Percentiles rank a stretch among this genome's conserved stretches.
These are phyloP conservation scores for Willaertia magna DNA, from an alignment of 208 protist genomes.

Conservation along the genomic window DNA sequence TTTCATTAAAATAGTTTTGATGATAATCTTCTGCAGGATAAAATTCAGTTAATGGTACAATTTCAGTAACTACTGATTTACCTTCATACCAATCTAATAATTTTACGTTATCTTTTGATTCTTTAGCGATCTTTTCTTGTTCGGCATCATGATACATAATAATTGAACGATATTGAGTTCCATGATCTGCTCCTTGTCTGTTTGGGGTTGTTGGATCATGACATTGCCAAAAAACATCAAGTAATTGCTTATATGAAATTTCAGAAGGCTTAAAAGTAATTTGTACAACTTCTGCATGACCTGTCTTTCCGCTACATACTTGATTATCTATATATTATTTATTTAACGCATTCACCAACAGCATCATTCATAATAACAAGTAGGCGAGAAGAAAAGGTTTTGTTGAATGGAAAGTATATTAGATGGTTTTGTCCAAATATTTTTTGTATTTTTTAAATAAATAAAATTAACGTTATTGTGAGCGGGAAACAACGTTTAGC, in stretches of 20 bases:
- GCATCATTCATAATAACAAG: too few relatives aligned
- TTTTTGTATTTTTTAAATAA: too few relatives aligned
- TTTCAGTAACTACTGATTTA: slow-evolving; percentile 40
- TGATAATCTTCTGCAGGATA: slow-evolving; percentile 69
- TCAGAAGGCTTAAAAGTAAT: slow-evolving; percentile 60
- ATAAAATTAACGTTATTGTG: too few relatives aligned
- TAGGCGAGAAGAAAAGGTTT: too few relatives aligned
- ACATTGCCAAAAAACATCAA: slow-evolving; percentile 76
- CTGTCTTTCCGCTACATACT: slow-evolving; percentile 75
- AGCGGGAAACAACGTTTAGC: too few relatives aligned
- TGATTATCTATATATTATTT: too few relatives aligned
- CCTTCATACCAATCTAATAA: too few relatives aligned
- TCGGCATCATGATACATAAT: slow-evolving; percentile 73
- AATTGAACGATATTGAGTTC: slow-evolving; percentile 37
- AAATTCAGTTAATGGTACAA: slow-evolving; percentile 50
- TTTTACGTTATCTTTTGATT: slow-evolving; percentile 45
- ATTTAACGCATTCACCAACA: too few relatives aligned
- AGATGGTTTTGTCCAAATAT: too few relatives aligned
- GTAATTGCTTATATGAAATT: slow-evolving; percentile 60
- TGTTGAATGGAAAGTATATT: too few relatives aligned
- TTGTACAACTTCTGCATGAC: slow-evolving; percentile 83
- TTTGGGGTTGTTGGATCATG: slow-evolving; percentile 84
- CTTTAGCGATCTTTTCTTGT: slow-evolving; percentile 48
- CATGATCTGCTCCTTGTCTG: slow-evolving; percentile 40
- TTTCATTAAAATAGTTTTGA: slow-evolving; percentile 56